Evolutionary conservation across 1,284 basidiomycete species (phyloP).

Genomic region (Irpex sp.): DNA sequence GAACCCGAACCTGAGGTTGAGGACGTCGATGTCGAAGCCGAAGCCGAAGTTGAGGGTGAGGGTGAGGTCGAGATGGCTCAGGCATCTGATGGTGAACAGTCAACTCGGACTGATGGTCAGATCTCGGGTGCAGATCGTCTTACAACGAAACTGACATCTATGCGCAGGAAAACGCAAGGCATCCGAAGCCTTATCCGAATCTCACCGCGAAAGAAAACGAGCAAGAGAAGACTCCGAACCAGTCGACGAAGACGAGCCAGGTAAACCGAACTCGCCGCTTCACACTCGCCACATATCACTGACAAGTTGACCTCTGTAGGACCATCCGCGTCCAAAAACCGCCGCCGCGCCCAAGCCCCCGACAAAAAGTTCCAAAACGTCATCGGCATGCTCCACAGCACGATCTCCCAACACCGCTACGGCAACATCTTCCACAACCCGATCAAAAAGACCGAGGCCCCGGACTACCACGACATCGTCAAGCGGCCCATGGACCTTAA

Average conservation of each 20-base stretch:
- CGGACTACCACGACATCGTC: conserved; percentile 88
- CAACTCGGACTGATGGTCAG: background rate
- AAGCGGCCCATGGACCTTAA: conserved; percentile 92
- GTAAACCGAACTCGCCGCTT: conserved; percentile 28
- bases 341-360: conserved; percentile 25
- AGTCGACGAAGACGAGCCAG: conserved; percentile 59
- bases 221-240: conserved; percentile 66
- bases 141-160: background rate
- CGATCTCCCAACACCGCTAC: conserved; percentile 80
- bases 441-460: conserved; percentile 83
- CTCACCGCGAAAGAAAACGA: conserved; percentile 58
- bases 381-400: conserved; percentile 75
- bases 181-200: conserved; percentile 45
- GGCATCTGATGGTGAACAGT: conserved; percentile 9
- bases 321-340: conserved; percentile 18
- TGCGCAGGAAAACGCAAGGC: conserved; percentile 65
- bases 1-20: background rate
- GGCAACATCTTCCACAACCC: conserved; percentile 90
- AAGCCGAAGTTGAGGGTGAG: conserved; percentile 1
- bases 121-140: background rate
- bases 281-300: background rate
- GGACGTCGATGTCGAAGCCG: background rate
- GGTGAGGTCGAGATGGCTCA: conserved; percentile 16
- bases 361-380: conserved; percentile 78
- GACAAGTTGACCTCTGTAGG: conserved; percentile 20